Percentiles rank a stretch among this genome's conserved stretches.
phyloP scores from a whole-genome alignment of 2,329 filamentous ascomycete genomes.

The Periconia macrospinosa region DNA sequence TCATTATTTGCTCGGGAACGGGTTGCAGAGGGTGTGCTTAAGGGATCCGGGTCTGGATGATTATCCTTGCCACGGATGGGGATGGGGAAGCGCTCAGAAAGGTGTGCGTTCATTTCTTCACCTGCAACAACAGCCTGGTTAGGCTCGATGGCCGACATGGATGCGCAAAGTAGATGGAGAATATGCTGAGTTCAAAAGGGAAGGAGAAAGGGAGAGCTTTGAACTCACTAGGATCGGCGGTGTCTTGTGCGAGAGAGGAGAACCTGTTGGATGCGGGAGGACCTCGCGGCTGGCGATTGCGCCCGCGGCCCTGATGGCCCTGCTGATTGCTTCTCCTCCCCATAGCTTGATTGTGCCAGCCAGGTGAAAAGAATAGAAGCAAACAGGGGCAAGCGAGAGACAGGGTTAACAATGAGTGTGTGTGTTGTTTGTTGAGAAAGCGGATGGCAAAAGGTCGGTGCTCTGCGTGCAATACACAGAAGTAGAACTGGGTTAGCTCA shows the following conservation, averaged over 20 bases:
- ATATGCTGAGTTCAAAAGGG: neutral
- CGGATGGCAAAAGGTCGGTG: too few species aligned
- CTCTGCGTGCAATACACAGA: too few species aligned
- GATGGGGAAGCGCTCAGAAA: conserved; percentile 15
- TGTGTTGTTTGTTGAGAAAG: too few species aligned
- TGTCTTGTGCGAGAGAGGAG: neutral
- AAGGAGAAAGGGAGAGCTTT: neutral
- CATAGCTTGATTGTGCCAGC: too few species aligned
- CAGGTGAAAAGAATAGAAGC: too few species aligned
- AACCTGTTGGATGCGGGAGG: too few species aligned
- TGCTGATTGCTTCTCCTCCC: too few species aligned
- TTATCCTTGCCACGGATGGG: neutral
- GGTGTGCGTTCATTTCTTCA: conserved; percentile 18
- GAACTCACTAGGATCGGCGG: neutral
- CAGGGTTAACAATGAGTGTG: too few species aligned
- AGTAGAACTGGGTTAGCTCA: too few species aligned
- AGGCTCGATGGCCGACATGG: neutral
- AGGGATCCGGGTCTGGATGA: conserved; percentile 16
- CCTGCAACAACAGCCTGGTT: neutral
- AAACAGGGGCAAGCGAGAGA: too few species aligned
- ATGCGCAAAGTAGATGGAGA: neutral
- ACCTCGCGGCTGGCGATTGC: too few species aligned
- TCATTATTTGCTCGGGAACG: conserved; percentile 18
- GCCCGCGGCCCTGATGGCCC: too few species aligned
- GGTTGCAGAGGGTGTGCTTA: conserved; percentile 6